Evolutionary conservation across 345 rosid genomes (phyloP).

Genomic region (Carallia brachiata): DNA sequence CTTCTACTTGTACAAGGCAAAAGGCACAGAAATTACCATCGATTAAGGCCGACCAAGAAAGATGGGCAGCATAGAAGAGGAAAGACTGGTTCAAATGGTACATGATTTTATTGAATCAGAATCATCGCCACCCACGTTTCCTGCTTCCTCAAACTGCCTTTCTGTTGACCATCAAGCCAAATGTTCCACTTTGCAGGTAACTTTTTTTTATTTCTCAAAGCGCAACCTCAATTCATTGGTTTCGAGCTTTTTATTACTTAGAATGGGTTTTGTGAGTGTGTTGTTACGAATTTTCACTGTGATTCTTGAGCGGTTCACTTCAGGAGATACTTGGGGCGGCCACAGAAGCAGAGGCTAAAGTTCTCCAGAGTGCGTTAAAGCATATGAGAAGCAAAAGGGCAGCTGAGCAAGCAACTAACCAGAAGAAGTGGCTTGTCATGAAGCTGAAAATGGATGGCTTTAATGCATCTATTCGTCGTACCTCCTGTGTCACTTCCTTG

Average conservation of each 20-base stretch:
- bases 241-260: background rate
- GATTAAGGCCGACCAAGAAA: background rate
- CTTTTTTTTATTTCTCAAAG: background rate
- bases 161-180: conserved; percentile 17
- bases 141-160: conserved; percentile 22
- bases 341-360: conserved; percentile 34
- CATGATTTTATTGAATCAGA: conserved; percentile 56
- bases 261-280: background rate
- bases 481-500: conserved; percentile 42
- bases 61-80: conserved; percentile 43
- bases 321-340: conserved; percentile 41
- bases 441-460: conserved; percentile 46
- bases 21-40: background rate
- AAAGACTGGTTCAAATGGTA: conserved; percentile 51
- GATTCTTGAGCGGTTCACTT: background rate
- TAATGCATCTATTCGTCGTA: conserved; percentile 44
- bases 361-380: conserved; percentile 31
- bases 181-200: conserved; percentile 38
- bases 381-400: conserved; percentile 34
- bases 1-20: background rate
- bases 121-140: conserved; percentile 21
- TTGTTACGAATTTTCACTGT: background rate
- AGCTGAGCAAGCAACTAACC: conserved; percentile 13
- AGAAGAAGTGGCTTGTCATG: conserved; percentile 41
- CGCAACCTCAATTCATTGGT: background rate